Conservation (phyloP, 192 early-diverging fungal genomes). For the Chytriomyces sp. region DNA sequence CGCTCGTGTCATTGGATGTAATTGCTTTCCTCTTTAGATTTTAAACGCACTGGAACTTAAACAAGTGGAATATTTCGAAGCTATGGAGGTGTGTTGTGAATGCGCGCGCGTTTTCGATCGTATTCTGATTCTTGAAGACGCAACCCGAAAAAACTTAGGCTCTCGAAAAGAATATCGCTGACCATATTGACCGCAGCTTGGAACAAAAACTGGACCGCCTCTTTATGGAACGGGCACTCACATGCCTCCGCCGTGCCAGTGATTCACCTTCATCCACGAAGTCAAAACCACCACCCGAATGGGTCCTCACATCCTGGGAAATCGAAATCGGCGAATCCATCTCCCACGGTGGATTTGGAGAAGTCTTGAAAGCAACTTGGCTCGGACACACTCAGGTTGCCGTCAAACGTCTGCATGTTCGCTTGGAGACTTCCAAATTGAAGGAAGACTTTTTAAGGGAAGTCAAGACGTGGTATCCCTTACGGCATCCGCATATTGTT, state of each 20-base stretch:
- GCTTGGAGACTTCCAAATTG: constrained; percentile 37
- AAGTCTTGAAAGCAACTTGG: constrained; percentile 42
- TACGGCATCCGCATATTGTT: constrained; percentile 51
- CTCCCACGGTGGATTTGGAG: constrained; percentile 45
- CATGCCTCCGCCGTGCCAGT: constrained; percentile 23
- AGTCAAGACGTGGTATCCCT: constrained; percentile 41
- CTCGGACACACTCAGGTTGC: constrained; percentile 44
- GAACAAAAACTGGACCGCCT: constrained; percentile 35
- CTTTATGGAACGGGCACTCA: constrained; percentile 39
- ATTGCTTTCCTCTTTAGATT: neutral
- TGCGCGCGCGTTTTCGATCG: constrained; percentile 28
- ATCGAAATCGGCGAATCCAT: constrained; percentile 41
- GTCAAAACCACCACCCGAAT: constrained; percentile 7
- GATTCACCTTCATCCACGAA: neutral
- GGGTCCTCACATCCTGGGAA: constrained; percentile 45
- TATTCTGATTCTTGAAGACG: constrained; percentile 5
- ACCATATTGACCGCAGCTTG: constrained; percentile 20
- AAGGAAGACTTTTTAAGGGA: constrained; percentile 40
- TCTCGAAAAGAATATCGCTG: constrained; percentile 35
- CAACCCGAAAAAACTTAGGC: constrained; percentile 5
- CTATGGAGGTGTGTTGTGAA: constrained; percentile 12
- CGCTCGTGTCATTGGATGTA: too few relatives aligned
- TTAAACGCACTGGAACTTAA: neutral
- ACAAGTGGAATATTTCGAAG: too few relatives aligned
- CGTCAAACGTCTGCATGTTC: constrained; percentile 41